A percentile compares a stretch with the other conserved stretches of the same genome.
phyloP scores from a whole-genome alignment of 495 filamentous ascomycete genomes.

The Penicillium bovifimosum region DNA sequence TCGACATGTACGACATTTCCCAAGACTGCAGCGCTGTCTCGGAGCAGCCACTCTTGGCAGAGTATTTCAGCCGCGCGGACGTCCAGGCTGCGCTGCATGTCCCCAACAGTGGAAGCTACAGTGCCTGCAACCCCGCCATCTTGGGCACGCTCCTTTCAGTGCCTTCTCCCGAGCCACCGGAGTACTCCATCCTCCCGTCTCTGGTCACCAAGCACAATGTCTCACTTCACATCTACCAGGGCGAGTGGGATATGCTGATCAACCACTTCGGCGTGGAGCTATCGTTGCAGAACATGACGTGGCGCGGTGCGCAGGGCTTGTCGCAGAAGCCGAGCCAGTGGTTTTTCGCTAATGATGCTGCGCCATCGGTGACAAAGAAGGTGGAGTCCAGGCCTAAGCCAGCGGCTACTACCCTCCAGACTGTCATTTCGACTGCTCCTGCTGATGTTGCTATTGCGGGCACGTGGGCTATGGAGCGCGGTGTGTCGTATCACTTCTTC shows the following conservation, averaged over 20 bases:
- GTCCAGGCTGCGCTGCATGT: conserved; percentile 36
- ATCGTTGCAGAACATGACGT: conserved; percentile 41
- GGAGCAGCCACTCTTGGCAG: conserved; percentile 16
- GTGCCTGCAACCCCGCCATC: conserved; percentile 30
- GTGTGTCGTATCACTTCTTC: conserved; percentile 36
- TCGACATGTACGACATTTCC: conserved; percentile 35
- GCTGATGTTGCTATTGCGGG: conserved; percentile 12
- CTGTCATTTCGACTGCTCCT: background rate
- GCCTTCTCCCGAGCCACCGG: conserved; percentile 18
- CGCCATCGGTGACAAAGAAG: conserved; percentile 1
- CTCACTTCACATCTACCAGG: conserved; percentile 35
- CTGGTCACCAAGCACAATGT: conserved; percentile 32
- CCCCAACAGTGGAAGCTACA: conserved; percentile 16
- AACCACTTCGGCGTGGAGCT: conserved; percentile 38
- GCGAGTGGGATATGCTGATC: conserved; percentile 37
- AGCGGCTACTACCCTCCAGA: background rate
- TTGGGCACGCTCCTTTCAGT: conserved; percentile 19
- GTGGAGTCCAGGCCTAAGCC: background rate
- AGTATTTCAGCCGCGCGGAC: conserved; percentile 33
- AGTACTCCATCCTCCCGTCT: conserved; percentile 29
- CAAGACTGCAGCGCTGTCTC: conserved; percentile 29
- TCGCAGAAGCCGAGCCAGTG: conserved; percentile 7
- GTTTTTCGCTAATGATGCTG: conserved; percentile 27
- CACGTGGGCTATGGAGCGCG: conserved; percentile 27
- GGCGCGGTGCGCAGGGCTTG: conserved; percentile 29